A percentile compares a stretch with the other conserved stretches of the same genome.
Evolutionary conservation across 805 yeast species (phyloP).

Genomic region (Nakazawaea anatomiae): DNA sequence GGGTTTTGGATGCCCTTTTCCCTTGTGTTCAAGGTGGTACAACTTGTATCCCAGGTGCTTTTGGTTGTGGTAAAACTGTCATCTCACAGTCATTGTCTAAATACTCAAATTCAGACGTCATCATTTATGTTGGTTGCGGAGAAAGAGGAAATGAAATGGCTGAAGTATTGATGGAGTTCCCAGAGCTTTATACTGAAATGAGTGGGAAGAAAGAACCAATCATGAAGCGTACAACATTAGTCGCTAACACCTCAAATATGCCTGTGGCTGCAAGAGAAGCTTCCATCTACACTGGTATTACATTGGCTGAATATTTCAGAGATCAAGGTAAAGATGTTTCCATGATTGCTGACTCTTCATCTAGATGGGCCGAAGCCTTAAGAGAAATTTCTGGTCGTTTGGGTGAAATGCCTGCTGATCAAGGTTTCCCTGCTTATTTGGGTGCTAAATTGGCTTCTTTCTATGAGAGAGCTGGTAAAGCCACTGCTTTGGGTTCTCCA

Average conservation of each 20-base stretch:
- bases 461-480: conserved; percentile 99
- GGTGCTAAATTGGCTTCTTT: conserved; percentile 98
- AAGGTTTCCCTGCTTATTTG: conserved; percentile 99
- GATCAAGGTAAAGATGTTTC: conserved; percentile 99
- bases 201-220: conserved; percentile 95
- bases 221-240: conserved; percentile 98
- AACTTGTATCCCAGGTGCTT: conserved; percentile 99
- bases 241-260: conserved; percentile 98
- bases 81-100: conserved; percentile 96
- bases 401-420: conserved; percentile 99
- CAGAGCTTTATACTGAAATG: conserved; percentile 88
- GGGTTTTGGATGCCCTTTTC: conserved; percentile 95
- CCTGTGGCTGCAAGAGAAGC: conserved; percentile 99
- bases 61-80: conserved; percentile 98
- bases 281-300: conserved; percentile 97
- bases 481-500: conserved; percentile 92
- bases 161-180: conserved; percentile 99
- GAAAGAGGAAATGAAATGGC: conserved; percentile 99
- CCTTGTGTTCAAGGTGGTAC: conserved; percentile 99
- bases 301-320: conserved; percentile 98
- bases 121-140: conserved; percentile 92
- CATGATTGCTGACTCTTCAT: conserved; percentile 99
- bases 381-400: conserved; percentile 99
- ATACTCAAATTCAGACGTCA: conserved; percentile 95
- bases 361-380: conserved; percentile 99